A percentile compares a stretch with the other conserved stretches of the same genome.
Conservation (phyloP, 495 filamentous ascomycete species). For the Penicillium lividum region DNA sequence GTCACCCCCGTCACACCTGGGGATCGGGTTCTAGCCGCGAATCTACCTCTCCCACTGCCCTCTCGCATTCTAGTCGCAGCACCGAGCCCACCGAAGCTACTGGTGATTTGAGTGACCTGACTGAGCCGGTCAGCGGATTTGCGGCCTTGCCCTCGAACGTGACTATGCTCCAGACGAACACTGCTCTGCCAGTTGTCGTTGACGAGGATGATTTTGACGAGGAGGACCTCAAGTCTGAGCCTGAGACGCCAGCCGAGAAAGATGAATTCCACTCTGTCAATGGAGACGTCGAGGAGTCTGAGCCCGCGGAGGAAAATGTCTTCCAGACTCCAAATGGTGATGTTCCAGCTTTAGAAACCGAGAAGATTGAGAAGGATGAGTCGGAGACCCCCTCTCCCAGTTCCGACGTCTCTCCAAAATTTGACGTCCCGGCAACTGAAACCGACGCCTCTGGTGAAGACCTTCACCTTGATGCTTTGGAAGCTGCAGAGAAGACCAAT, state of each 20-base stretch:
- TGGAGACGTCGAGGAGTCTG: slow-evolving; percentile 11
- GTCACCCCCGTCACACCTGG: slow-evolving; percentile 54
- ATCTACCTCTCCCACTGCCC: slow-evolving; percentile 28
- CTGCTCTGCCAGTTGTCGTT: slow-evolving; percentile 14
- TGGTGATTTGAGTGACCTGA: slow-evolving; percentile 14
- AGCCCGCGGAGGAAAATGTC: background rate
- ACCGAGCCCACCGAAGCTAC: slow-evolving; percentile 23
- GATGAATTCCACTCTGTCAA: slow-evolving; percentile 53
- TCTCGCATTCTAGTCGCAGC: slow-evolving; percentile 28
- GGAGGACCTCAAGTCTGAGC: slow-evolving; percentile 21
- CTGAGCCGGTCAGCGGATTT: slow-evolving; percentile 14
- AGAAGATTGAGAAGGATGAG: background rate
- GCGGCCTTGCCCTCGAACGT: slow-evolving; percentile 21
- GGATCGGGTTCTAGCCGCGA: slow-evolving; percentile 31
- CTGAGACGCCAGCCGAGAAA: slow-evolving; percentile 26
- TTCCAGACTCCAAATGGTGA: background rate
- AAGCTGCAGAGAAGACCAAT: background rate
- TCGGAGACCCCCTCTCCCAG: background rate
- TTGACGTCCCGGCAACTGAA: background rate
- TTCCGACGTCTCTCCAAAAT: background rate
- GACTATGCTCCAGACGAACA: slow-evolving; percentile 23
- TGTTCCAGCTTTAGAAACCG: background rate
- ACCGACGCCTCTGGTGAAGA: background rate
- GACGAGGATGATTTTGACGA: slow-evolving; percentile 26
- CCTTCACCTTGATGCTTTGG: background rate